Conservation (phyloP, 495 filamentous ascomycete genomes). For the Neurospora sp. region DNA sequence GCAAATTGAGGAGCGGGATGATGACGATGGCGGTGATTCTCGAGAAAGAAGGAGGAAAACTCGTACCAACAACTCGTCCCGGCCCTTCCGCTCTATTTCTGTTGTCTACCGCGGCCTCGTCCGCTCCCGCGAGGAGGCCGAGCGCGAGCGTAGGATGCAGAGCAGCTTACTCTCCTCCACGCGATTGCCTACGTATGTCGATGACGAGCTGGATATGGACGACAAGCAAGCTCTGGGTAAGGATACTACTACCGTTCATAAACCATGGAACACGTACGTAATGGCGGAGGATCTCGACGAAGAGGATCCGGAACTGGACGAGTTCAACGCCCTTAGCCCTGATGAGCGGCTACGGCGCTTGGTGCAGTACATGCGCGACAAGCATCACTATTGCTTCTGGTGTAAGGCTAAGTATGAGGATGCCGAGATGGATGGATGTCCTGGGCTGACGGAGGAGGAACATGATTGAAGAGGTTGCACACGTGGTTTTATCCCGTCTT, state of each 20-base stretch:
- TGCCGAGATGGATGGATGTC: constrained; percentile 73
- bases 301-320: constrained; percentile 78
- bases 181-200: constrained; percentile 40
- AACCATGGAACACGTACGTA: constrained; percentile 27
- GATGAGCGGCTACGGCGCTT: constrained; percentile 54
- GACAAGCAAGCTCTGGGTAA: constrained; percentile 38
- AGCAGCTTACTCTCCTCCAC: constrained; percentile 16
- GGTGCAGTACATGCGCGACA: constrained; percentile 56
- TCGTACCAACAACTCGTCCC: constrained; percentile 32
- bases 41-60: constrained; percentile 17
- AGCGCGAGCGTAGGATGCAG: constrained; percentile 57
- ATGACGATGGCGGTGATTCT: constrained; percentile 3
- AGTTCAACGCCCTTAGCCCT: constrained; percentile 59
- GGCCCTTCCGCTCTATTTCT: constrained; percentile 51
- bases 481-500: neutral
- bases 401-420: constrained; percentile 75
- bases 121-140: constrained; percentile 54
- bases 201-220: constrained; percentile 42
- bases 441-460: constrained; percentile 82
- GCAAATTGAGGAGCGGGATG: constrained; percentile 11
- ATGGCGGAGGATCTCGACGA: constrained; percentile 66
- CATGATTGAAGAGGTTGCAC: constrained; percentile 51
- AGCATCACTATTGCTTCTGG: constrained; percentile 88
- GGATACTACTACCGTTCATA: neutral
- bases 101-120: constrained; percentile 73